Percentiles rank a stretch among this genome's conserved stretches.
These are phyloP conservation scores for Pinus tabuliformis DNA, from an alignment of 75 land plant species.

Conservation along the genomic window DNA sequence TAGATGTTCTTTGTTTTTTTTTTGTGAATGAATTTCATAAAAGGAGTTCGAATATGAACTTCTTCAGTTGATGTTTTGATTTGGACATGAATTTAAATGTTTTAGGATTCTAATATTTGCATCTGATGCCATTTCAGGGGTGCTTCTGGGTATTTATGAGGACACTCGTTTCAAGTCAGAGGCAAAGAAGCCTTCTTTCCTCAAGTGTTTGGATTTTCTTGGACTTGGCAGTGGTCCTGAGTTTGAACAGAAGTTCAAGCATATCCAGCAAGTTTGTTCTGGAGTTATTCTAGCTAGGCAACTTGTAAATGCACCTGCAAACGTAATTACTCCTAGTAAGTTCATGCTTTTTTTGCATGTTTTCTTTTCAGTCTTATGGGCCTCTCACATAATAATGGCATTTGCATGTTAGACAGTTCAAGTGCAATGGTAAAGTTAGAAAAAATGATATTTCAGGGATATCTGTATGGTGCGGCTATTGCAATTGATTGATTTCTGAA, in stretches of 20 bases:
- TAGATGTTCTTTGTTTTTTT: too few species aligned
- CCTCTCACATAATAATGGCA: too few species aligned
- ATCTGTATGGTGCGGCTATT: too few species aligned
- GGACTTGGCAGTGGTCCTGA: conserved; percentile 74
- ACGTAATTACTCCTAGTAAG: conserved; percentile 92
- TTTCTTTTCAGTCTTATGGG: too few species aligned
- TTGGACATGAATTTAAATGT: not conserved
- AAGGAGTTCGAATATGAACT: too few species aligned
- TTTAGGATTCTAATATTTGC: not conserved
- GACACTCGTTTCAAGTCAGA: conserved; percentile 88
- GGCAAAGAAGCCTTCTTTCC: conserved; percentile 50
- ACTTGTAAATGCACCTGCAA: conserved; percentile 96
- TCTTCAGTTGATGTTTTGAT: not conserved
- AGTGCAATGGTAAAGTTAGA: too few species aligned
- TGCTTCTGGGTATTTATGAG: conserved; percentile 70
- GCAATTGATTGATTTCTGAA: too few species aligned
- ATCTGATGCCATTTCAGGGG: conserved; percentile 32
- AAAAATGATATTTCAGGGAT: too few species aligned
- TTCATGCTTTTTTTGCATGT: not conserved
- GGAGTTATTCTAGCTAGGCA: conserved; percentile 79
- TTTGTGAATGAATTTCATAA: too few species aligned
- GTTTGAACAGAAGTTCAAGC: conserved; percentile 56
- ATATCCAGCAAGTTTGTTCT: conserved; percentile 49
- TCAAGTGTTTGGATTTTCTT: conserved; percentile 71
- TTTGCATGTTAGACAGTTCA: too few species aligned